Conservation (phyloP, 2,329 filamentous ascomycete genomes). For the Camillea tinctor region DNA sequence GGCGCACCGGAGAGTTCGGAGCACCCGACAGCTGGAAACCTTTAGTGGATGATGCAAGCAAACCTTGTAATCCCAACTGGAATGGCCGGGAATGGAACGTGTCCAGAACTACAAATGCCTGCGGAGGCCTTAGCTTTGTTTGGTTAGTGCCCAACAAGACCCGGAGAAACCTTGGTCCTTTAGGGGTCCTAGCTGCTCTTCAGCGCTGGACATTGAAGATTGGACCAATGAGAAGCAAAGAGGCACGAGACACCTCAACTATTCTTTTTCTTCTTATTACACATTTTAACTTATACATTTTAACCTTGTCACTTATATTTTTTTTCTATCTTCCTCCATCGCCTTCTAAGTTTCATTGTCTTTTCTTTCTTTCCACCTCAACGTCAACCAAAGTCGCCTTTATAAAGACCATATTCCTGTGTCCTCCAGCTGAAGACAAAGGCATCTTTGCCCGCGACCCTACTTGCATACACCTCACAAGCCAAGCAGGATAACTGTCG, state of each 20-base stretch:
- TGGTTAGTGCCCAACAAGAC: background rate
- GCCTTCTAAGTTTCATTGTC: conserved; percentile 12
- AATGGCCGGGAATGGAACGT: background rate
- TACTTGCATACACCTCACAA: background rate
- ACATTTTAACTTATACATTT: no score
- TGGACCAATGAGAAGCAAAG: background rate
- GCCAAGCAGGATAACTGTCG: conserved; percentile 10
- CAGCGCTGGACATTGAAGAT: background rate
- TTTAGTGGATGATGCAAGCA: background rate
- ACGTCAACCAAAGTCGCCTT: conserved; percentile 1
- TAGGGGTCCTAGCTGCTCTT: background rate
- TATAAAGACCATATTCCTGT: background rate
- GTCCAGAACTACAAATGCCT: background rate
- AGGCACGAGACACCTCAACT: background rate
- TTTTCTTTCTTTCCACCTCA: background rate
- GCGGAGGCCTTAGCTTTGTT: background rate
- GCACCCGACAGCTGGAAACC: background rate
- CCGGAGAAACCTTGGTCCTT: background rate
- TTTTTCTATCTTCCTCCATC: conserved; percentile 21
- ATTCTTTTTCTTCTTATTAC: conserved; percentile 17
- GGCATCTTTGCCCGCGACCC: background rate
- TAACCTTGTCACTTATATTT: no score
- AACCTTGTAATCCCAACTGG: no score
- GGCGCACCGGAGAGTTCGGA: background rate
- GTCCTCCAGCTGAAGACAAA: background rate